Conservation (phyloP, 345 rosid genomes). For the Combretum micranthum region DNA sequence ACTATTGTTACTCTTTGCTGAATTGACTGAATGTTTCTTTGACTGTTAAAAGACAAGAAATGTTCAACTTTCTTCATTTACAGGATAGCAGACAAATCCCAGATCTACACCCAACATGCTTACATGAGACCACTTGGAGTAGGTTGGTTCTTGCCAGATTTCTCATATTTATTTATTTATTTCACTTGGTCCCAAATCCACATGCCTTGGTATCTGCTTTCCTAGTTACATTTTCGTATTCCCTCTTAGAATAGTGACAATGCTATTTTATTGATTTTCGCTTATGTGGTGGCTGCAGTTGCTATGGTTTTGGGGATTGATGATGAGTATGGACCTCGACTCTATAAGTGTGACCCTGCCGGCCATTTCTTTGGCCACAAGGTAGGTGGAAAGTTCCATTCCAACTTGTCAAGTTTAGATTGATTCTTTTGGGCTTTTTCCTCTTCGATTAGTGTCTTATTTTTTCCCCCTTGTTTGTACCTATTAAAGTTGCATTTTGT, state of each 20-base stretch:
- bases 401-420: too few species aligned
- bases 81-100: conserved; percentile 98
- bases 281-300: conserved; percentile 39
- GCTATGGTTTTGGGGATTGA: conserved; percentile 96
- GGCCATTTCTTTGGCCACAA: conserved; percentile 98
- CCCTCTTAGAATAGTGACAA: background rate
- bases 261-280: conserved; percentile 1
- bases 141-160: conserved; percentile 39
- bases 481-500: too few species aligned
- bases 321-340: conserved; percentile 88
- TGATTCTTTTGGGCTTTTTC: background rate
- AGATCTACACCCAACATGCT: conserved; percentile 97
- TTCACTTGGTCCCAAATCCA: background rate
- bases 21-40: background rate
- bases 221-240: background rate
- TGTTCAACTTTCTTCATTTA: background rate
- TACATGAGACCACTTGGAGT: conserved; percentile 99
- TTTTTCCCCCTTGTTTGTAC: background rate
- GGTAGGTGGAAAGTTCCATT: conserved; percentile 30
- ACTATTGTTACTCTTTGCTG: conserved; percentile 1
- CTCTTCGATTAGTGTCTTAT: background rate
- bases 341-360: conserved; percentile 98
- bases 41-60: background rate
- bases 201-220: too few species aligned
- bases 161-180: background rate